phyloP scores from a whole-genome alignment of 768 basidiomycete species.

The Auricularia sp. region DNA sequence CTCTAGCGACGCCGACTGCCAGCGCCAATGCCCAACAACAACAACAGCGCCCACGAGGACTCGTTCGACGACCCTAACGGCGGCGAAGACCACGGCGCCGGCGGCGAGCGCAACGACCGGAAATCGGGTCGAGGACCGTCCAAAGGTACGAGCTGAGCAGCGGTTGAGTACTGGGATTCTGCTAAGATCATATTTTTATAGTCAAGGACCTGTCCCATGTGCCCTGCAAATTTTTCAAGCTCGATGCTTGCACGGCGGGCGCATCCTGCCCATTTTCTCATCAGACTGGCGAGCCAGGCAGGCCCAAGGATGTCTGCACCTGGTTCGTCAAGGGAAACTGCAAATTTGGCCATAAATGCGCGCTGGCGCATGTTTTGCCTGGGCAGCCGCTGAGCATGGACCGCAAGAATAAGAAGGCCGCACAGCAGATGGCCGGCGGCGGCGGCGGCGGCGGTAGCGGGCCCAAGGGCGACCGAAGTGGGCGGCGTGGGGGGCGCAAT shows the following conservation, averaged over 20 bases:
- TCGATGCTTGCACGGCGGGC: constrained; percentile 89
- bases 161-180: too few species aligned
- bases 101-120: too few species aligned
- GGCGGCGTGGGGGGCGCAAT: constrained; percentile 13
- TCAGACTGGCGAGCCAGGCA: constrained; percentile 55
- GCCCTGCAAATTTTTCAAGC: constrained; percentile 95
- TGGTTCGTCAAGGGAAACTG: constrained; percentile 94
- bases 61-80: too few species aligned
- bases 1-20: too few species aligned
- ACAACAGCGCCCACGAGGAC: too few species aligned
- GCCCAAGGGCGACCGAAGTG: constrained; percentile 21
- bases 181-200: background rate
- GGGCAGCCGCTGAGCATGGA: constrained; percentile 95
- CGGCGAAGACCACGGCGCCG: too few species aligned
- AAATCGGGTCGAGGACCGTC: too few species aligned
- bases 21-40: too few species aligned
- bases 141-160: too few species aligned
- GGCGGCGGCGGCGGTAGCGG: constrained; percentile 22
- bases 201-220: constrained; percentile 85
- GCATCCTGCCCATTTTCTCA: constrained; percentile 96
- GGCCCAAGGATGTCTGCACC: constrained; percentile 70
- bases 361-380: constrained; percentile 86
- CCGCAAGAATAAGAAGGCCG: constrained; percentile 92
- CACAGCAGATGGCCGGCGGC: constrained; percentile 46
- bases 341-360: constrained; percentile 75